Conservation (phyloP, 1,284 basidiomycete genomes). For the Cutaneotrichosporon mucoides region DNA sequence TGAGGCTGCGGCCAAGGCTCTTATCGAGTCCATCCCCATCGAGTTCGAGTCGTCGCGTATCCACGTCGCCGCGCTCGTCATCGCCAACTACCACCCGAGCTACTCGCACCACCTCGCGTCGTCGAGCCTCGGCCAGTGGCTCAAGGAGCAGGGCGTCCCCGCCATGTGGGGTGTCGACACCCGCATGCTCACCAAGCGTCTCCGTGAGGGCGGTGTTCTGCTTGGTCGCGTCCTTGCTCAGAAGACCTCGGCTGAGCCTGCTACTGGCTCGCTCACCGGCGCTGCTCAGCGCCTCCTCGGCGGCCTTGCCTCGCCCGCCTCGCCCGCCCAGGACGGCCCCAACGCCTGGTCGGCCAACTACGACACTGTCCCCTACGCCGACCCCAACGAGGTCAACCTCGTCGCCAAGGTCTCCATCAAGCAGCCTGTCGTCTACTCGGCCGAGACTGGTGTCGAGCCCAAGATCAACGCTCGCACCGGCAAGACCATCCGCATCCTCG, state of each 20-base stretch:
- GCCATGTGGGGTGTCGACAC: conserved; percentile 97
- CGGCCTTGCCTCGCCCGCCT: conserved; percentile 23
- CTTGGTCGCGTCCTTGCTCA: conserved; percentile 75
- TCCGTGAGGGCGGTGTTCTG: conserved; percentile 90
- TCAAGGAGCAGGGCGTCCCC: conserved; percentile 91
- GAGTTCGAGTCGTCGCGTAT: conserved; percentile 94
- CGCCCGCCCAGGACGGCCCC: conserved; percentile 16
- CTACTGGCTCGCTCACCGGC: conserved; percentile 39
- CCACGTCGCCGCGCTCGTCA: conserved; percentile 85
- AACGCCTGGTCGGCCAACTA: conserved; percentile 75
- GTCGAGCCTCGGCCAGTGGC: conserved; percentile 85
- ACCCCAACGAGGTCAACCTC: conserved; percentile 87
- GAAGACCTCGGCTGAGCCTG: conserved; percentile 30
- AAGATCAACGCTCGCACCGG: conserved; percentile 71
- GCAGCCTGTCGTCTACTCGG: conserved; percentile 65
- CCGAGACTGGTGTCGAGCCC: conserved; percentile 52
- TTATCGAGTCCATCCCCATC: conserved; percentile 62
- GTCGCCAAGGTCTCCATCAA: conserved; percentile 81
- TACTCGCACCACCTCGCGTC: conserved; percentile 92
- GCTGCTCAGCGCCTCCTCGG: conserved; percentile 47
- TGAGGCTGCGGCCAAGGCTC: conserved; percentile 40
- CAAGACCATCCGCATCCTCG: conserved; percentile 77
- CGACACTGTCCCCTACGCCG: conserved; percentile 73
- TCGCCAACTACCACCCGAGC: conserved; percentile 91
- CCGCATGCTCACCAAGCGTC: conserved; percentile 91